Percentiles rank a stretch among this genome's conserved stretches.
Evolutionary conservation across 805 yeast genomes (phyloP).

Genomic region (Isabelozyma pseudorhagii): DNA sequence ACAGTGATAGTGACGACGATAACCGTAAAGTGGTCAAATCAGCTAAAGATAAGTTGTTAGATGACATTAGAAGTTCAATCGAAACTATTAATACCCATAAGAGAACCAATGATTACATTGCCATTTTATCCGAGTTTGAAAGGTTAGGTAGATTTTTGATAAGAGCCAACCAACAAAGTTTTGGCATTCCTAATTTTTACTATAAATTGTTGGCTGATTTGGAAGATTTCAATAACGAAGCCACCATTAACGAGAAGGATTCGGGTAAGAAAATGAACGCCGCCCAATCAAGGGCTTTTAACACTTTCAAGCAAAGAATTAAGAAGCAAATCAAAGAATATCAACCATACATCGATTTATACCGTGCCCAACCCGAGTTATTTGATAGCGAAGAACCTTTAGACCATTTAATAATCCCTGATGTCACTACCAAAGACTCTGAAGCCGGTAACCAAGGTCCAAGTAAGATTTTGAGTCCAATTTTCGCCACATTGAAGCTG

Average conservation of each 20-base stretch:
- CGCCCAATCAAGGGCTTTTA: slow-evolving; percentile 78
- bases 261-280: slow-evolving; percentile 75
- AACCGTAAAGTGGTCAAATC: slow-evolving; percentile 85
- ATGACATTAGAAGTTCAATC: slow-evolving; percentile 71
- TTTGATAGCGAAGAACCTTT: slow-evolving; percentile 57
- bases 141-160: slow-evolving; percentile 62
- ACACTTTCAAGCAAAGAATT: slow-evolving; percentile 83
- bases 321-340: slow-evolving; percentile 74
- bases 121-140: slow-evolving; percentile 74
- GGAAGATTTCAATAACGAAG: slow-evolving; percentile 62
- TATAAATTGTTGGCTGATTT: slow-evolving; percentile 67
- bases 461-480: slow-evolving; percentile 39
- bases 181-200: slow-evolving; percentile 68
- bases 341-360: slow-evolving; percentile 55
- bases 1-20: slow-evolving; percentile 56
- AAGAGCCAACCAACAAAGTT: slow-evolving; percentile 73
- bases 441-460: slow-evolving; percentile 37
- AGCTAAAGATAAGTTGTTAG: slow-evolving; percentile 88
- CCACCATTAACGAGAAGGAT: slow-evolving; percentile 49
- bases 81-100: slow-evolving; percentile 67
- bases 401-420: slow-evolving; percentile 26
- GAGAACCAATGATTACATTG: slow-evolving; percentile 75
- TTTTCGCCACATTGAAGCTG: slow-evolving; percentile 69
- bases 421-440: slow-evolving; percentile 26
- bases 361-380: slow-evolving; percentile 67